These are phyloP conservation scores for Dimocarpus longan DNA, from an alignment of 345 rosid species.

Conservation along the genomic window DNA sequence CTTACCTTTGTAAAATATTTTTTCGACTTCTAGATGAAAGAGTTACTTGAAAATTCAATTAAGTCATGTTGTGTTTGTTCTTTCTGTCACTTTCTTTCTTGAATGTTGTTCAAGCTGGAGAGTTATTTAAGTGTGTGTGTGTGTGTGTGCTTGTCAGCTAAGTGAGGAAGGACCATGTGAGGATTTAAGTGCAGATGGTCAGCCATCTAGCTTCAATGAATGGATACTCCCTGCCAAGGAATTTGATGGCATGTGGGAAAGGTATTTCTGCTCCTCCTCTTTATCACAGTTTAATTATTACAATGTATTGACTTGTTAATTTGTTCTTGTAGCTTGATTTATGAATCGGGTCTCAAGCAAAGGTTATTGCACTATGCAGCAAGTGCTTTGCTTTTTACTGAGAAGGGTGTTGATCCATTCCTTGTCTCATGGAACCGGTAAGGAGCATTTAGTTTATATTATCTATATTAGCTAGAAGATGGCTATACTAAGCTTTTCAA, in stretches of 20 bases:
- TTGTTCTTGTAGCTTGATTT: slow-evolving; percentile 69
- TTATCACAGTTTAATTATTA: slow-evolving; percentile 9
- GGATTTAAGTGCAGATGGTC: slow-evolving; percentile 75
- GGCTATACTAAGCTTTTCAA: neutral
- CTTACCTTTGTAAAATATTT: neutral
- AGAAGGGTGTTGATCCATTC: slow-evolving; percentile 88
- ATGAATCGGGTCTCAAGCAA: slow-evolving; percentile 94
- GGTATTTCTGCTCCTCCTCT: slow-evolving; percentile 46
- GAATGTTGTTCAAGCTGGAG: neutral
- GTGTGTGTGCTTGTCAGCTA: slow-evolving; percentile 51
- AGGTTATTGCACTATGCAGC: slow-evolving; percentile 86
- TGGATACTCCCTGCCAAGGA: slow-evolving; percentile 98
- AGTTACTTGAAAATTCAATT: neutral
- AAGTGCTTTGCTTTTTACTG: slow-evolving; percentile 87
- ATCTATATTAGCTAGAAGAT: neutral
- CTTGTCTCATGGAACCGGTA: slow-evolving; percentile 97
- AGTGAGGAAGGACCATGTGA: slow-evolving; percentile 97
- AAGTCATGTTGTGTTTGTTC: neutral
- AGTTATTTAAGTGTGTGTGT: neutral
- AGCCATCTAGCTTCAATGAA: slow-evolving; percentile 86
- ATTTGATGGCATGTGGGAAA: slow-evolving; percentile 99
- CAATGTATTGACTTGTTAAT: slow-evolving; percentile 9
- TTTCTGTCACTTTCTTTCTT: neutral
- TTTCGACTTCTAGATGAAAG: neutral
- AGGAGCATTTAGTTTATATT: slow-evolving; percentile 23